Evolutionary conservation across 768 basidiomycete species (phyloP).

Genomic region (Xanthoconium purpureum): DNA sequence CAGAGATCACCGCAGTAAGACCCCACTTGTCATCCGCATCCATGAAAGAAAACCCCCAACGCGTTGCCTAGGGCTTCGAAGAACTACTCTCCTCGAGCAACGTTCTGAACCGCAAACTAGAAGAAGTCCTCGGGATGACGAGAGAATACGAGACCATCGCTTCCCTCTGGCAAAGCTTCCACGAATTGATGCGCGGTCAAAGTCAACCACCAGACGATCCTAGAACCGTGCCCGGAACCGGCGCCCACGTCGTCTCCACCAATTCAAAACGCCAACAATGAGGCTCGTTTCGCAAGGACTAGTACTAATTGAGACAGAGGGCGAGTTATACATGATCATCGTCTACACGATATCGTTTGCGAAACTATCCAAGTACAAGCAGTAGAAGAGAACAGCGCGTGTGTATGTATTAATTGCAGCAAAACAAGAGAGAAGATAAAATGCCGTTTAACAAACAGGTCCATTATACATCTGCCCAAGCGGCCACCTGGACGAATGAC

Average conservation of each 20-base stretch:
- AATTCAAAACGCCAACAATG: constrained; percentile 28
- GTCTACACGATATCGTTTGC: constrained; percentile 24
- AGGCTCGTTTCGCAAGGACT: neutral
- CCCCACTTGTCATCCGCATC: neutral
- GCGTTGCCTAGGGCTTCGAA: constrained; percentile 68
- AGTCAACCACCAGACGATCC: constrained; percentile 31
- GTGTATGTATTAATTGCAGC: constrained; percentile 33
- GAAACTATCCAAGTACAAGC: constrained; percentile 40
- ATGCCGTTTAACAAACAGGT: constrained; percentile 23
- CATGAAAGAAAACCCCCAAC: neutral
- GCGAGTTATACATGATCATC: constrained; percentile 17
- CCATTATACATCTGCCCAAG: constrained; percentile 55
- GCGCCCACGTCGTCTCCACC: constrained; percentile 55
- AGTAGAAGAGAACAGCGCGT: constrained; percentile 23
- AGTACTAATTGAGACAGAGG: neutral
- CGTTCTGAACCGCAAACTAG: constrained; percentile 82
- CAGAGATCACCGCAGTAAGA: constrained; percentile 70
- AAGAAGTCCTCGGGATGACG: constrained; percentile 91
- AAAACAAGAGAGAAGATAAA: constrained; percentile 30
- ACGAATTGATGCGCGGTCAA: constrained; percentile 67
- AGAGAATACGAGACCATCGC: constrained; percentile 90
- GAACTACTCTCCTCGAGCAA: constrained; percentile 84
- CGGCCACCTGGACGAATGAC: constrained; percentile 32
- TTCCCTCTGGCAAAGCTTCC: constrained; percentile 77
- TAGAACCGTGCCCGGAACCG: constrained; percentile 60